These are phyloP conservation scores for Aspergillus sp. DNA, from an alignment of 2,329 filamentous ascomycete species.

Conservation along the genomic window DNA sequence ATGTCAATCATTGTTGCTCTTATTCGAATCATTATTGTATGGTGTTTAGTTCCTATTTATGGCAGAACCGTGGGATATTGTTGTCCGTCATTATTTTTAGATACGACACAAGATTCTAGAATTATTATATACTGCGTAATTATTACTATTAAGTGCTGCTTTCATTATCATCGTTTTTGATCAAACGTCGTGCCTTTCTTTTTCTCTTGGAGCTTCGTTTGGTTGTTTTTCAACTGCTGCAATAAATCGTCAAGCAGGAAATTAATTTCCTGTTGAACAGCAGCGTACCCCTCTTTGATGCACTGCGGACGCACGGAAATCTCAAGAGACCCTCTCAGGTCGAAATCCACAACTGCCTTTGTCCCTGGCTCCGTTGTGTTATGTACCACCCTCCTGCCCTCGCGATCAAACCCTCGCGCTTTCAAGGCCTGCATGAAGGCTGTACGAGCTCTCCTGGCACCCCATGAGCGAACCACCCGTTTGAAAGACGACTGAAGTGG, in stretches of 20 bases:
- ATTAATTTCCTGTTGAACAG: constrained; percentile 13
- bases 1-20: too few relatives aligned
- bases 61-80: too few relatives aligned
- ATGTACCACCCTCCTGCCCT: constrained; percentile 19
- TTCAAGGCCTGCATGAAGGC: constrained; percentile 45
- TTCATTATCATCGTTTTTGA: too few relatives aligned
- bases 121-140: too few relatives aligned
- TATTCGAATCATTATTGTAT: too few relatives aligned
- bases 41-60: too few relatives aligned
- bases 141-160: too few relatives aligned
- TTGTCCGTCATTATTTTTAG: too few relatives aligned
- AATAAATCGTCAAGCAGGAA: constrained; percentile 10
- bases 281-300: constrained; percentile 8
- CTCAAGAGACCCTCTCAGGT: constrained; percentile 34
- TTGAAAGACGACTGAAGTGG: constrained; percentile 27
- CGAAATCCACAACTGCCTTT: constrained; percentile 1
- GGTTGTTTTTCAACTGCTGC: neutral
- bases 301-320: constrained; percentile 16
- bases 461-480: constrained; percentile 44
- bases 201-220: too few relatives aligned
- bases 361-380: neutral
- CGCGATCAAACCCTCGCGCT: constrained; percentile 39
- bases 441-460: constrained; percentile 37
- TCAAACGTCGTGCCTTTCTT: too few relatives aligned
- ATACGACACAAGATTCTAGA: too few relatives aligned